phyloP scores from a whole-genome alignment of 441 rosid genomes.

The Breynia disticha region DNA sequence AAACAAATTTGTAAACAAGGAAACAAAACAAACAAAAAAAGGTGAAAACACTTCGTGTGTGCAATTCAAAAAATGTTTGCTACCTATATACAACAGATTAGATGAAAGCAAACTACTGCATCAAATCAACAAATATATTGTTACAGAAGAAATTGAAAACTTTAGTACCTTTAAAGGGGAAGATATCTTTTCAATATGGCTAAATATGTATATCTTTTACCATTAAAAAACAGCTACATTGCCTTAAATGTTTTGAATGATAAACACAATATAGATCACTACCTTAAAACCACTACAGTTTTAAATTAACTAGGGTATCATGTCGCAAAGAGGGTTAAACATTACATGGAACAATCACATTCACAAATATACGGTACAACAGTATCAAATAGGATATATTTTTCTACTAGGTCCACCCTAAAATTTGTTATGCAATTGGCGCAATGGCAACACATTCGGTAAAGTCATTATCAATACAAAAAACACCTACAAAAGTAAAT shows the following conservation, averaged over 20 bases:
- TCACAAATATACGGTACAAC: conserved; percentile 22
- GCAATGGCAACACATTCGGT: not conserved
- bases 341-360: conserved; percentile 14
- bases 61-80: not conserved
- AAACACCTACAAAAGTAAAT: conserved; percentile 3
- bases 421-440: not conserved
- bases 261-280: conserved; percentile 3
- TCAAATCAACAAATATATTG: conserved; percentile 7
- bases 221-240: conserved; percentile 5
- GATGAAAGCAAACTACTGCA: conserved; percentile 2
- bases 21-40: not conserved
- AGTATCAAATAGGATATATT: conserved; percentile 1
- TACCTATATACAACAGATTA: conserved; percentile 1
- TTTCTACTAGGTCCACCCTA: not conserved
- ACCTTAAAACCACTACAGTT: not conserved
- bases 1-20: not conserved
- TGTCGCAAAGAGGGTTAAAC: conserved; percentile 8
- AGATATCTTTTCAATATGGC: conserved; percentile 10
- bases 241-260: conserved; percentile 13
- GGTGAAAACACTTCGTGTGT: not conserved
- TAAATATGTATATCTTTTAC: conserved; percentile 7
- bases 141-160: not conserved
- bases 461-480: not conserved
- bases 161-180: not conserved
- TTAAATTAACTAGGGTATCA: conserved; percentile 7